Percentiles rank a stretch among this genome's conserved stretches.
These are phyloP conservation scores for Yamadazyma triangularis DNA, from an alignment of 1,139 yeast species.

Conservation along the genomic window DNA sequence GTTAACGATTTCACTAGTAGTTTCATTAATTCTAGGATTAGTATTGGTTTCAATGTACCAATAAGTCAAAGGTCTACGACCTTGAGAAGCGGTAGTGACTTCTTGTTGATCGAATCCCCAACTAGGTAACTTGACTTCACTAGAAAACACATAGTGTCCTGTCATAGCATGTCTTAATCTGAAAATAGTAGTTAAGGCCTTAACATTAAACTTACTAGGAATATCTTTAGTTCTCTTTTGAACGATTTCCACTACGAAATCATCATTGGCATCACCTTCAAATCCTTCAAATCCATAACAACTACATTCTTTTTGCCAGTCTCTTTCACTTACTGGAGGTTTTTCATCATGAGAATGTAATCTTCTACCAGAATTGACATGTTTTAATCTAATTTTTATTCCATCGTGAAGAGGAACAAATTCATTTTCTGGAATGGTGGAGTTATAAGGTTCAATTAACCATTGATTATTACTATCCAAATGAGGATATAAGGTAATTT, in stretches of 20 bases:
- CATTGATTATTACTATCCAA: constrained; percentile 85
- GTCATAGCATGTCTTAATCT: constrained; percentile 86
- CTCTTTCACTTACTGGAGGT: constrained; percentile 88
- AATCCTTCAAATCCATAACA: constrained; percentile 91
- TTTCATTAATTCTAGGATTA: constrained; percentile 28
- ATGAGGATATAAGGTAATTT: constrained; percentile 89
- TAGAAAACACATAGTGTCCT: constrained; percentile 86
- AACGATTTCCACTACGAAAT: constrained; percentile 85
- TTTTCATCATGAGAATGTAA: constrained; percentile 95
- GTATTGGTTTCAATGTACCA: constrained; percentile 88
- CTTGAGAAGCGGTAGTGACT: constrained; percentile 86
- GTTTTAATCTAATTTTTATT: constrained; percentile 73
- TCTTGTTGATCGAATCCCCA: constrained; percentile 99
- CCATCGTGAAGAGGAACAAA: constrained; percentile 71
- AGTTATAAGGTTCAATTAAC: constrained; percentile 68
- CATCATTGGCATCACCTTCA: constrained; percentile 93
- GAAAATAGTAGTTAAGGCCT: constrained; percentile 81
- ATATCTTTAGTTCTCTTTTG: constrained; percentile 51
- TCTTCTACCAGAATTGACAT: constrained; percentile 66
- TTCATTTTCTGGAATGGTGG: constrained; percentile 45
- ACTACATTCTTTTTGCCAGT: constrained; percentile 94
- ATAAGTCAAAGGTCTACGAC: constrained; percentile 64
- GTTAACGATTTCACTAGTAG: constrained; percentile 33
- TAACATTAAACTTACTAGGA: constrained; percentile 57
- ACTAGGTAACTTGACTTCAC: constrained; percentile 78